Base-by-base conservation (phyloP, 129 eudicot genomes). In the Chrysanthemum lavandulifolium region DNA sequence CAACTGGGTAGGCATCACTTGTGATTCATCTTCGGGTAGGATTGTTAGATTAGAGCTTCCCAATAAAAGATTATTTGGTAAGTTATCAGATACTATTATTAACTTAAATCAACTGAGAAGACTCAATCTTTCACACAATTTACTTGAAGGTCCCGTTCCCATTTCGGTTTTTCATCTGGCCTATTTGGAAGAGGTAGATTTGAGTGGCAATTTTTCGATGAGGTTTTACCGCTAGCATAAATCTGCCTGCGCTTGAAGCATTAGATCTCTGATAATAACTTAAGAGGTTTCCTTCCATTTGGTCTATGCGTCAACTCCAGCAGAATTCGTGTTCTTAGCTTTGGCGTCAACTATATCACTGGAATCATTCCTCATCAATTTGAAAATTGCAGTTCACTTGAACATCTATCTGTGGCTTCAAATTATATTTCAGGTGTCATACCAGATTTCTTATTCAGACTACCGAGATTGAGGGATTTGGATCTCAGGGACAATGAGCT, bases 101-200 rank as follows among this genome's bases (percentile, higher is more conserved):
- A 76, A 69, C 57, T 78, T 86, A 72, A 82, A 73, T 45, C 85
- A 86, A 55, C 90, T 89, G 16, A 70, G 49, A 74, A 82, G 81
- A 64, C 86, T 89, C 2, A 82, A 89, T 73, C 83, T 89, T 45
- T 86, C 96, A n/a, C 64, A 65, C 0, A 87, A 90, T 71, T 65
- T 13, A 55, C 85, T 90, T 13, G 4, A 18, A 73, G 91, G 86
- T 31, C 54, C 82, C 1, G 29, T 90, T 72, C 93, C 96, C 6
- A 11, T 16, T 5, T 69, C 90, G 45, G 75, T 84, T 29, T 78
- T 86, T 18, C 79, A 66, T 66, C 78, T 82, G 29, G 69, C 85
- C 4, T 13, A 74, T 53, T 71, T 89, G 61, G 88, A 86, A 73
- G 45, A 40, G 47, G 8, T 86, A 33, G 85, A 89, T 72, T 68